phyloP scores from a whole-genome alignment of 306 rosid species.

The Canavalia ensiformis region DNA sequence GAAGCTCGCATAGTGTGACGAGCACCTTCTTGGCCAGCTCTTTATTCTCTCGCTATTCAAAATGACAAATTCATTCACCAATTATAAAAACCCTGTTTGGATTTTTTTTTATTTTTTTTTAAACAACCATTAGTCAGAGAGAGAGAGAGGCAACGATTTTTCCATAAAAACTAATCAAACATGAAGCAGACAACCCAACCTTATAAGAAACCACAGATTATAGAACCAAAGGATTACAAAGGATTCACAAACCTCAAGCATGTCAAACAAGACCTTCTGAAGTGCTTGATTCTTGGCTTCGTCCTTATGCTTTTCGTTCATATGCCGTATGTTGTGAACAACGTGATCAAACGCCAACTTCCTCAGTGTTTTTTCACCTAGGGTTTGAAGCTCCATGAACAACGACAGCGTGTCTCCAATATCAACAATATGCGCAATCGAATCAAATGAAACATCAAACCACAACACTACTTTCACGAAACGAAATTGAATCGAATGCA shows the following conservation, averaged over 20 bases:
- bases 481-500: neutral
- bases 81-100: no score
- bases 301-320: constrained; percentile 83
- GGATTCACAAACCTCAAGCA: constrained; percentile 68
- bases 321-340: constrained; percentile 73
- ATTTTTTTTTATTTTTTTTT: neutral
- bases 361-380: constrained; percentile 66
- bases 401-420: constrained; percentile 66
- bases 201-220: neutral
- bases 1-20: constrained; percentile 80
- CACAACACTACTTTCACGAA: neutral
- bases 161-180: neutral
- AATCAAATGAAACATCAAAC: neutral
- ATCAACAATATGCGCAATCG: constrained; percentile 60
- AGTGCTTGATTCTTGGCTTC: constrained; percentile 80
- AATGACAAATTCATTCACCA: constrained; percentile 28
- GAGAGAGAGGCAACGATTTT: neutral
- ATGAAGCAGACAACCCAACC: neutral
- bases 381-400: constrained; percentile 88
- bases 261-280: constrained; percentile 70
- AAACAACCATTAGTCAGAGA: neutral
- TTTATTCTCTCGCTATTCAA: constrained; percentile 79
- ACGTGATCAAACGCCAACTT: constrained; percentile 73
- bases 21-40: constrained; percentile 74
- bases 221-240: neutral